phyloP scores from a whole-genome alignment of 495 filamentous ascomycete genomes.

The Lichina pygmaea region DNA sequence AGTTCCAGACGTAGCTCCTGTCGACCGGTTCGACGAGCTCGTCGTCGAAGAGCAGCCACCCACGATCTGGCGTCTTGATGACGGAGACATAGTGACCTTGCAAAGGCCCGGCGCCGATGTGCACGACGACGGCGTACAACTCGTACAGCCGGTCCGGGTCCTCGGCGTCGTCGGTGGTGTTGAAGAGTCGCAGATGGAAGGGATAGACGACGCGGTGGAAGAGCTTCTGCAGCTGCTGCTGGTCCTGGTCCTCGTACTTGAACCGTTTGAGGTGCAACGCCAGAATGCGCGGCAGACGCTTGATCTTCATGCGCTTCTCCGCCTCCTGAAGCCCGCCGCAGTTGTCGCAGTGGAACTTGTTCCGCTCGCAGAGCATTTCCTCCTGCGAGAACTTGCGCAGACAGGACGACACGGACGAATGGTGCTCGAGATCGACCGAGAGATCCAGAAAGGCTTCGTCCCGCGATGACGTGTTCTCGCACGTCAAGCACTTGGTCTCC shows the following conservation, averaged over 20 bases:
- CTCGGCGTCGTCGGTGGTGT: constrained; percentile 89
- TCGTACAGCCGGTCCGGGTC: constrained; percentile 91
- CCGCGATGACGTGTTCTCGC: constrained; percentile 80
- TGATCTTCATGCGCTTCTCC: constrained; percentile 98
- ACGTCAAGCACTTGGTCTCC: constrained; percentile 88
- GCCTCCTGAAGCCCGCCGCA: constrained; percentile 94
- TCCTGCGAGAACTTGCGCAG: constrained; percentile 87
- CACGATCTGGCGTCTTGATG: constrained; percentile 87
- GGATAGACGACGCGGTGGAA: constrained; percentile 95
- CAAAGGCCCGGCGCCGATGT: constrained; percentile 93
- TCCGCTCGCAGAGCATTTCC: constrained; percentile 95
- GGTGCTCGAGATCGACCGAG: constrained; percentile 85
- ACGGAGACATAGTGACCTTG: constrained; percentile 95
- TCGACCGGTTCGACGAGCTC: constrained; percentile 97
- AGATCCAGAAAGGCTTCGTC: constrained; percentile 91
- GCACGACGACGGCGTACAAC: constrained; percentile 92
- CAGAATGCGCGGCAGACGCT: constrained; percentile 71
- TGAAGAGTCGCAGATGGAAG: constrained; percentile 87
- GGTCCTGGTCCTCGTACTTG: constrained; percentile 77
- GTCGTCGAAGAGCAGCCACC: constrained; percentile 92
- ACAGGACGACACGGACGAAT: constrained; percentile 90
- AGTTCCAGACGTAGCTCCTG: constrained; percentile 88
- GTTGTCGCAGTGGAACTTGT: constrained; percentile 96
- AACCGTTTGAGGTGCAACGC: constrained; percentile 88
- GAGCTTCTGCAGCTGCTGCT: constrained; percentile 78